Evolutionary conservation across 164 flowering plant genomes (phyloP).

Genomic region (Saururus chinensis): DNA sequence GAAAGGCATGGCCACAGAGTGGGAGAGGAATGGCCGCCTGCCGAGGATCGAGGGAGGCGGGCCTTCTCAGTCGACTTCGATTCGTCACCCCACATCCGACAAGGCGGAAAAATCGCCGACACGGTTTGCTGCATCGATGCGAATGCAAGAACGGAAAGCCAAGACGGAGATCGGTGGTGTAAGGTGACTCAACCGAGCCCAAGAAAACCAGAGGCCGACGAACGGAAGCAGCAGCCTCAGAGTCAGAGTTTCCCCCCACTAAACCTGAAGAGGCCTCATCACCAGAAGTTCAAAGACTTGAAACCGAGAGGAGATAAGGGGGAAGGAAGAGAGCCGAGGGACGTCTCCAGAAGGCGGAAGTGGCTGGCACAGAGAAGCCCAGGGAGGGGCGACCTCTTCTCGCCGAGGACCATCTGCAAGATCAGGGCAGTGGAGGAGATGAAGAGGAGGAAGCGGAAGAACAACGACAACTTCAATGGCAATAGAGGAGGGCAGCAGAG

Average conservation of each 20-base stretch:
- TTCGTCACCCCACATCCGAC: not conserved
- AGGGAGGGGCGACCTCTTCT: constrained; percentile 24
- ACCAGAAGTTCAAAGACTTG: not conserved
- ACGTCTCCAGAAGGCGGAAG: constrained; percentile 15
- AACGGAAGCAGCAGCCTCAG: not conserved
- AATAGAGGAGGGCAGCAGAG: constrained; percentile 4
- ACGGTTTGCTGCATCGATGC: too few species aligned
- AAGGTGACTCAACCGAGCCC: too few species aligned
- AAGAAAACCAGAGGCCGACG: not conserved
- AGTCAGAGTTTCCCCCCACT: not conserved
- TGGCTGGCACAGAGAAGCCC: constrained; percentile 18
- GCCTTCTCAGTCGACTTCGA: constrained; percentile 8
- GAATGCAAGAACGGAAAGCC: too few species aligned
- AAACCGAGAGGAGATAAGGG: too few species aligned
- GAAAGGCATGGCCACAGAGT: constrained; percentile 4
- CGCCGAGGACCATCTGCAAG: constrained; percentile 55
- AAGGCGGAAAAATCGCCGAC: not conserved
- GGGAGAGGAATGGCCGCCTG: constrained; percentile 5
- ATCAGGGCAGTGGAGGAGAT: constrained; percentile 55
- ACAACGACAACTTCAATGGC: too few species aligned
- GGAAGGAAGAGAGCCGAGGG: constrained; percentile 4
- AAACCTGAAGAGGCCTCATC: not conserved
- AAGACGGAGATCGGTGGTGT: too few species aligned
- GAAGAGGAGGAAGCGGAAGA: constrained; percentile 44
- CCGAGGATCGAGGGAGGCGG: constrained; percentile 16